These are phyloP conservation scores for Monilinia fructigena DNA, from an alignment of 2,329 filamentous ascomycete genomes.

Conservation along the genomic window DNA sequence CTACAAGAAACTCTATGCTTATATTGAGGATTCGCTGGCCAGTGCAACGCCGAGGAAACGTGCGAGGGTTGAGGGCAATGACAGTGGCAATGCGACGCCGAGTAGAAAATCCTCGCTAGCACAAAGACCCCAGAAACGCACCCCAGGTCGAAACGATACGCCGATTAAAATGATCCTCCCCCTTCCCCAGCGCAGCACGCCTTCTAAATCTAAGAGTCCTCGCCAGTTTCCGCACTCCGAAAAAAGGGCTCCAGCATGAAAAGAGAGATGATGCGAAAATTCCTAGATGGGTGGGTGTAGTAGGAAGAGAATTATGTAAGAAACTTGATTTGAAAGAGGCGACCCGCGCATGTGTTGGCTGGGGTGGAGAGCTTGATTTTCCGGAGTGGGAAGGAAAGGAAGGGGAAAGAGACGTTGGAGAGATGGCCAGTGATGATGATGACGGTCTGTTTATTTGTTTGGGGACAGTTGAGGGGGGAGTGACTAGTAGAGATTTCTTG, in stretches of 20 bases:
- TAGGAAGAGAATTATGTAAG: slow-evolving; percentile 64
- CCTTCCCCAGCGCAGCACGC: slow-evolving; percentile 41
- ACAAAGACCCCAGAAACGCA: slow-evolving; percentile 18
- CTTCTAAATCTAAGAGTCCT: slow-evolving; percentile 49
- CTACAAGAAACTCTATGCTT: slow-evolving; percentile 80
- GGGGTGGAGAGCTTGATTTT: slow-evolving; percentile 59
- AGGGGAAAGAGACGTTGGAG: slow-evolving; percentile 43
- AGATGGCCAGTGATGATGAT: slow-evolving; percentile 57
- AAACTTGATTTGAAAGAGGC: slow-evolving; percentile 60
- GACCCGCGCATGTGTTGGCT: slow-evolving; percentile 70
- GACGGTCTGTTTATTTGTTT: slow-evolving; percentile 60
- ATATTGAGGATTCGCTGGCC: slow-evolving; percentile 72
- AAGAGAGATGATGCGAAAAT: slow-evolving; percentile 38
- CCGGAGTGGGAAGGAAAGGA: slow-evolving; percentile 29
- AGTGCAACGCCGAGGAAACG: slow-evolving; percentile 33
- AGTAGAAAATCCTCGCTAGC: slow-evolving; percentile 32
- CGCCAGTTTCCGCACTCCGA: slow-evolving; percentile 41
- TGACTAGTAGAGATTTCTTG: slow-evolving; percentile 47
- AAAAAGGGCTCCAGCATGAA: slow-evolving; percentile 30
- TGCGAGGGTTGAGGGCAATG: not conserved
- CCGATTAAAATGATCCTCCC: slow-evolving; percentile 16
- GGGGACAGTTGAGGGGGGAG: slow-evolving; percentile 47
- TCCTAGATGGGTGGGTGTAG: slow-evolving; percentile 67
- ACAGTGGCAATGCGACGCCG: slow-evolving; percentile 11
- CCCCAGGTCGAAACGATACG: slow-evolving; percentile 18